phyloP scores from a whole-genome alignment of 768 basidiomycete genomes.

The Leccinum olivaceopallidum region DNA sequence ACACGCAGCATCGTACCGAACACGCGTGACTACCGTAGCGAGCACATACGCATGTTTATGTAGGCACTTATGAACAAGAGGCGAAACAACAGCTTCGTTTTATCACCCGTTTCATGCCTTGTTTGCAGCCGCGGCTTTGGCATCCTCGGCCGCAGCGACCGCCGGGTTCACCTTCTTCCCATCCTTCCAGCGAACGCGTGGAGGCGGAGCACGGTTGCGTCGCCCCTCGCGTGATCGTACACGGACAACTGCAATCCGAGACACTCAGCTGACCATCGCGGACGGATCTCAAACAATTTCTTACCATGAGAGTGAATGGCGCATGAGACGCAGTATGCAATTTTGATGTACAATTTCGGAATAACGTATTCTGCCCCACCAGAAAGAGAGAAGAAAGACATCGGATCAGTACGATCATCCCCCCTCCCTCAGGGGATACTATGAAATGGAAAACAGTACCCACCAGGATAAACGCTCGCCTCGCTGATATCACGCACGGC shows the following conservation, averaged over 20 bases:
- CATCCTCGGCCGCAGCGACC: constrained; percentile 89
- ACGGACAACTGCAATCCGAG: constrained; percentile 73
- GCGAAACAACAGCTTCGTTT: constrained; percentile 10
- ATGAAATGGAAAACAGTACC: constrained; percentile 28
- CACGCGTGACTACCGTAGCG: neutral
- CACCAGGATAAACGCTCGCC: constrained; percentile 89
- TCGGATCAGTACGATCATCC: neutral
- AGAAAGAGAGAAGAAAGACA: neutral
- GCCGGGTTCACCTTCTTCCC: constrained; percentile 96
- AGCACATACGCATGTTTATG: neutral
- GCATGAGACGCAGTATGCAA: constrained; percentile 97
- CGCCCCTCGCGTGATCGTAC: constrained; percentile 95
- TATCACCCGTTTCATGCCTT: constrained; percentile 45
- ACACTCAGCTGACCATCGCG: neutral
- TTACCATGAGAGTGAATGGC: constrained; percentile 98
- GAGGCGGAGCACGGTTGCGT: constrained; percentile 96
- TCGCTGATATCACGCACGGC: constrained; percentile 97
- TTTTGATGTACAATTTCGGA: constrained; percentile 98
- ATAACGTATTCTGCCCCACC: constrained; percentile 78
- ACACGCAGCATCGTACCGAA: neutral
- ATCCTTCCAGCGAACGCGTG: constrained; percentile 93
- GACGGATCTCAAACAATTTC: constrained; percentile 25
- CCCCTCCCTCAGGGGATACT: neutral
- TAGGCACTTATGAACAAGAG: neutral
- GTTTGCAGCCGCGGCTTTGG: constrained; percentile 57